phyloP scores from a whole-genome alignment of 768 basidiomycete species.

The Leccinum sublutescens region DNA sequence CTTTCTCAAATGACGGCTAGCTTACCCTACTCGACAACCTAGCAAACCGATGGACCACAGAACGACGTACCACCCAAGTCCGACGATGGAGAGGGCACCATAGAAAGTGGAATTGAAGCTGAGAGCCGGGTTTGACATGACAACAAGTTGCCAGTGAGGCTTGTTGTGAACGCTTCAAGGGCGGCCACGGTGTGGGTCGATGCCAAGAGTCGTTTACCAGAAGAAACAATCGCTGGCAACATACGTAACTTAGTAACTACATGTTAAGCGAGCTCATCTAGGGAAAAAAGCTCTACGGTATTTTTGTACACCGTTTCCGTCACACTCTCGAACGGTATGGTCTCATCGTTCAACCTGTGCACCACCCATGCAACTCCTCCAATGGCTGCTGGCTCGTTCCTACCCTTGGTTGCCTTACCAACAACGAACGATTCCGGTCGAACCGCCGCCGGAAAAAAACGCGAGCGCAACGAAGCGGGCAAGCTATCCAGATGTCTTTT shows the following conservation, averaged over 20 bases:
- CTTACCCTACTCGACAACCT: constrained; percentile 72
- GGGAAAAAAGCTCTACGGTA: constrained; percentile 56
- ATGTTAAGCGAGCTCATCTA: constrained; percentile 35
- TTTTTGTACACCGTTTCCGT: constrained; percentile 61
- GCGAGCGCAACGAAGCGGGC: constrained; percentile 41
- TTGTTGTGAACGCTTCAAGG: not conserved
- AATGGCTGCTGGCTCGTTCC: constrained; percentile 69
- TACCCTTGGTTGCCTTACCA: constrained; percentile 68
- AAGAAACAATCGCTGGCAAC: not conserved
- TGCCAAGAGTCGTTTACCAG: not conserved
- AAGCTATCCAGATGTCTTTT: constrained; percentile 47
- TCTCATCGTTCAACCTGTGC: constrained; percentile 41
- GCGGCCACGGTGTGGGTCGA: not conserved
- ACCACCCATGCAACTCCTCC: constrained; percentile 76
- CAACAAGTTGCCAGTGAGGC: not conserved
- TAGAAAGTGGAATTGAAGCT: constrained; percentile 4
- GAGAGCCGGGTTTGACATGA: constrained; percentile 18
- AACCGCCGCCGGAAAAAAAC: constrained; percentile 51
- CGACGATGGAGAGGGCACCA: constrained; percentile 35
- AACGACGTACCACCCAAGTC: constrained; percentile 57
- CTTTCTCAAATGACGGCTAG: constrained; percentile 10
- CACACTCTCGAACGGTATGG: constrained; percentile 51
- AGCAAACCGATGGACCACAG: constrained; percentile 67
- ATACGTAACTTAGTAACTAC: constrained; percentile 14
- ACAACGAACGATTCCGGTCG: constrained; percentile 57